Conservation (phyloP, 2,329 filamentous ascomycete species). For the Fusarium camptoceras region DNA sequence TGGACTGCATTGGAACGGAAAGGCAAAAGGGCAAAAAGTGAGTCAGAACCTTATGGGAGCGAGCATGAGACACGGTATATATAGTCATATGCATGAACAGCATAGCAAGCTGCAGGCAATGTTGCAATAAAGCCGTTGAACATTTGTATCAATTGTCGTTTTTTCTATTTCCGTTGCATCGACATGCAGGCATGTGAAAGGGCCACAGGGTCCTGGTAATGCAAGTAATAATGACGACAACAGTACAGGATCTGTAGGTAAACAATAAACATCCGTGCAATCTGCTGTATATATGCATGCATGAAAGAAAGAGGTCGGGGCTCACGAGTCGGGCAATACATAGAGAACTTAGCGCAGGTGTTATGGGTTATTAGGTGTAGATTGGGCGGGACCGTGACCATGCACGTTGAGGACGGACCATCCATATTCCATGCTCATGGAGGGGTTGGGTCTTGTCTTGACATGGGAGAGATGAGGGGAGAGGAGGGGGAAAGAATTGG, state of each 20-base stretch:
- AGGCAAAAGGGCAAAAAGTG: conserved; percentile 34
- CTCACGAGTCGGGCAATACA: conserved; percentile 32
- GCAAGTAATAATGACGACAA: conserved; percentile 39
- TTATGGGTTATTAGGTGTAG: conserved; percentile 13
- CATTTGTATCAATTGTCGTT: background rate
- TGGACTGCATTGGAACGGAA: conserved; percentile 7
- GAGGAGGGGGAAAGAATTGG: conserved; percentile 17
- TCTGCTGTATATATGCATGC: background rate
- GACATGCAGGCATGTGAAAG: conserved; percentile 29
- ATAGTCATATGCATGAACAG: conserved; percentile 29
- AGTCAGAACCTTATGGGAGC: conserved; percentile 22
- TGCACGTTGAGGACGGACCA: conserved; percentile 6
- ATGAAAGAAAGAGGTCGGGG: conserved; percentile 30
- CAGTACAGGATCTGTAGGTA: conserved; percentile 16
- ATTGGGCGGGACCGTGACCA: conserved; percentile 19
- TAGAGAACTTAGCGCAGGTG: background rate
- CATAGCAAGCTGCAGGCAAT: conserved; percentile 24
- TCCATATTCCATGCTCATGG: conserved; percentile 19
- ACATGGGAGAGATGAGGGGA: background rate
- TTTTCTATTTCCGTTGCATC: conserved; percentile 6
- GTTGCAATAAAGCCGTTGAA: conserved; percentile 21
- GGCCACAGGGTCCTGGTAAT: conserved; percentile 14
- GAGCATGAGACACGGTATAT: conserved; percentile 34
- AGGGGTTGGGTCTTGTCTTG: conserved; percentile 16
- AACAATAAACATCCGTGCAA: conserved; percentile 25